phyloP scores from a whole-genome alignment of 1,284 basidiomycete species.

The Trametes pubescens region DNA sequence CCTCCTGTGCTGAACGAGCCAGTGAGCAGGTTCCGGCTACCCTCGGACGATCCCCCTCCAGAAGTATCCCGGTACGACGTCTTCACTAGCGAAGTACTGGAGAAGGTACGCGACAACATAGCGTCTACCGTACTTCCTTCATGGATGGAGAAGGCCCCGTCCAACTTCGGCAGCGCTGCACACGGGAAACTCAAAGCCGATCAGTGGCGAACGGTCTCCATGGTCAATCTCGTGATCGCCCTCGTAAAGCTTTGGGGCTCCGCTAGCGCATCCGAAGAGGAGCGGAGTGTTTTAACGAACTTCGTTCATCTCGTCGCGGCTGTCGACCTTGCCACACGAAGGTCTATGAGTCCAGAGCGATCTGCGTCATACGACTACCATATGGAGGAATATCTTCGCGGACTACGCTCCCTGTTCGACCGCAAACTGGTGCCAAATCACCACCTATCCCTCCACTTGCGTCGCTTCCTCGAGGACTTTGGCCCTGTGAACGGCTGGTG shows the following conservation, averaged over 20 bases:
- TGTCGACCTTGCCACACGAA: conserved; percentile 41
- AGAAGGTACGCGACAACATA: conserved; percentile 27
- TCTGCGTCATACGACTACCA: conserved; percentile 38
- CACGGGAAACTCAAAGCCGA: conserved; percentile 49
- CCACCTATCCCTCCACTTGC: conserved; percentile 47
- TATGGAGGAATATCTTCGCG: conserved; percentile 42
- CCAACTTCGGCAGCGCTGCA: conserved; percentile 40
- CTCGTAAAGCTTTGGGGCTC: conserved; percentile 46
- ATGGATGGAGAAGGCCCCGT: conserved; percentile 41
- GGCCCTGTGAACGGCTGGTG: conserved; percentile 48
- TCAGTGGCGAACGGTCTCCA: conserved; percentile 44
- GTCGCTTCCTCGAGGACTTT: conserved; percentile 37
- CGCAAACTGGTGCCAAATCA: conserved; percentile 46
- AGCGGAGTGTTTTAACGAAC: conserved; percentile 43
- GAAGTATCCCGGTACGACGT: neutral
- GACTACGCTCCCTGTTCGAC: conserved; percentile 40
- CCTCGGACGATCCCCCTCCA: neutral
- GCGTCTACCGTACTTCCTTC: conserved; percentile 28
- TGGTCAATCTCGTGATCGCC: conserved; percentile 44
- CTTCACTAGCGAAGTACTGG: conserved; percentile 19
- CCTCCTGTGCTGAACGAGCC: neutral
- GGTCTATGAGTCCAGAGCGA: conserved; percentile 29
- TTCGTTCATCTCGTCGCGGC: conserved; percentile 49
- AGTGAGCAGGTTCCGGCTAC: neutral
- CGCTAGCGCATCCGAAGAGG: neutral